A percentile compares a stretch with the other conserved stretches of the same genome.
These are phyloP conservation scores for Phytophthora pluvialis DNA, from an alignment of 352 stramenopile genomes.

Conservation along the genomic window DNA sequence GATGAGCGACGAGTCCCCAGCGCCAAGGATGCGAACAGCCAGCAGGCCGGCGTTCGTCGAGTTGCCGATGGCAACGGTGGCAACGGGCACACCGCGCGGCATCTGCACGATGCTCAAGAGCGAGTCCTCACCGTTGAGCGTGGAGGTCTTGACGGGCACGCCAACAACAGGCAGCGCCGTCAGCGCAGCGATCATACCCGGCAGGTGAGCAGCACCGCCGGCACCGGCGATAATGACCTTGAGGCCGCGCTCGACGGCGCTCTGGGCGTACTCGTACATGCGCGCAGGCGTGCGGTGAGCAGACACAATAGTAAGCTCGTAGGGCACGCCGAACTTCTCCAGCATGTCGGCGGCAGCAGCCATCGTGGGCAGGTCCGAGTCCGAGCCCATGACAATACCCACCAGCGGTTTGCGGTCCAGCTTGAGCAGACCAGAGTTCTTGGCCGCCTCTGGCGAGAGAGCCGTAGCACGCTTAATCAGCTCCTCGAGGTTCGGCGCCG, in stretches of 20 bases:
- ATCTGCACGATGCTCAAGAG: slow-evolving; percentile 99
- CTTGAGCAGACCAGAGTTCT: slow-evolving; percentile 48
- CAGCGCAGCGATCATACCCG: slow-evolving; percentile 93
- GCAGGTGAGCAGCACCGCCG: slow-evolving; percentile 97
- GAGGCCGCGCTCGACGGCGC: slow-evolving; percentile 88
- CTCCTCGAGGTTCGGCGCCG: slow-evolving; percentile 85
- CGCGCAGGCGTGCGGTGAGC: slow-evolving; percentile 97
- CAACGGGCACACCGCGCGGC: slow-evolving; percentile 97
- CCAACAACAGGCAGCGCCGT: slow-evolving; percentile 93
- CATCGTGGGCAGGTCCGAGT: slow-evolving; percentile 98
- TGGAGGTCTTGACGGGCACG: slow-evolving; percentile 98
- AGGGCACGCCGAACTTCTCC: slow-evolving; percentile 95
- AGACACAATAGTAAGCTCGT: slow-evolving; percentile 98
- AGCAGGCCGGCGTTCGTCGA: slow-evolving; percentile 98
- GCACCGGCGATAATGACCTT: slow-evolving; percentile 96
- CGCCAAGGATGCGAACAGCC: slow-evolving; percentile 95
- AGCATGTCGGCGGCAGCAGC: slow-evolving; percentile 95
- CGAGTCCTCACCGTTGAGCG: slow-evolving; percentile 97
- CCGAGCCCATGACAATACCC: slow-evolving; percentile 92
- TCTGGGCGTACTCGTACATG: slow-evolving; percentile 96
- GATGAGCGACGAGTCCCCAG: slow-evolving; percentile 60
- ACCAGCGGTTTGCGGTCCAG: slow-evolving; percentile 51
- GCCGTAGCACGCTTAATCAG: slow-evolving; percentile 73
- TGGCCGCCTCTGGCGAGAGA: slow-evolving; percentile 51
- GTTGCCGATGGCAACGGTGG: slow-evolving; percentile 98